phyloP scores from a whole-genome alignment of 2,329 filamentous ascomycete genomes.

The Diaporthe destruens region DNA sequence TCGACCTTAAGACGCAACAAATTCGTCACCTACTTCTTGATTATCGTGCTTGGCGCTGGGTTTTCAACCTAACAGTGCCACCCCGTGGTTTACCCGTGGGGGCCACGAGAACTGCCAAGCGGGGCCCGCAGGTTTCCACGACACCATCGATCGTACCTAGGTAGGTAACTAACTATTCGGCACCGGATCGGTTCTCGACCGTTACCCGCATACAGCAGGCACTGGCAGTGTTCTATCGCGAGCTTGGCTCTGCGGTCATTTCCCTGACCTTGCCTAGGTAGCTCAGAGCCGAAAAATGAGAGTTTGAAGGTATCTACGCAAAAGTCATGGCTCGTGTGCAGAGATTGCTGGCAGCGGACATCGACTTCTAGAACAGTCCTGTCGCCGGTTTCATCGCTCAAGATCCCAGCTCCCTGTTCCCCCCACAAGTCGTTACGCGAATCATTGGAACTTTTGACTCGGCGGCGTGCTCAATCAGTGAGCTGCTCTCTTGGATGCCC shows the following conservation, averaged over 20 bases:
- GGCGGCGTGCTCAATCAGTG: neutral
- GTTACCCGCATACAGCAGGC: neutral
- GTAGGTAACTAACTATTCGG: neutral
- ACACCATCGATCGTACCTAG: neutral
- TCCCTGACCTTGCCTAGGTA: too few relatives aligned
- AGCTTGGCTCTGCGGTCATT: too few relatives aligned
- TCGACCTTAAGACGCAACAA: neutral
- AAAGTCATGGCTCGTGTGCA: neutral
- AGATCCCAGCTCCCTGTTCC: neutral
- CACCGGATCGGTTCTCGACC: neutral
- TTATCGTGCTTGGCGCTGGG: neutral
- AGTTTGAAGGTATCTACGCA: neutral
- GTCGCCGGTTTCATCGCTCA: neutral
- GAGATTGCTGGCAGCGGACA: neutral
- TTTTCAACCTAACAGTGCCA: neutral
- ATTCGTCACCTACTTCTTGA: neutral
- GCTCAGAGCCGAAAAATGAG: neutral
- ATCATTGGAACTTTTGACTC: neutral
- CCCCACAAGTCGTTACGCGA: neutral
- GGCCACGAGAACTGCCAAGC: neutral
- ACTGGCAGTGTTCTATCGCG: neutral
- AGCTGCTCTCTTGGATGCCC: neutral
- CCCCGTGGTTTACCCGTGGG: slow-evolving; percentile 6
- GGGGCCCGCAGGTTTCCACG: slow-evolving; percentile 6
- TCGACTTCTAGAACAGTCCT: slow-evolving; percentile 12